phyloP scores from a whole-genome alignment of 2,329 filamentous ascomycete genomes.

The Fusarium verticillioides region DNA sequence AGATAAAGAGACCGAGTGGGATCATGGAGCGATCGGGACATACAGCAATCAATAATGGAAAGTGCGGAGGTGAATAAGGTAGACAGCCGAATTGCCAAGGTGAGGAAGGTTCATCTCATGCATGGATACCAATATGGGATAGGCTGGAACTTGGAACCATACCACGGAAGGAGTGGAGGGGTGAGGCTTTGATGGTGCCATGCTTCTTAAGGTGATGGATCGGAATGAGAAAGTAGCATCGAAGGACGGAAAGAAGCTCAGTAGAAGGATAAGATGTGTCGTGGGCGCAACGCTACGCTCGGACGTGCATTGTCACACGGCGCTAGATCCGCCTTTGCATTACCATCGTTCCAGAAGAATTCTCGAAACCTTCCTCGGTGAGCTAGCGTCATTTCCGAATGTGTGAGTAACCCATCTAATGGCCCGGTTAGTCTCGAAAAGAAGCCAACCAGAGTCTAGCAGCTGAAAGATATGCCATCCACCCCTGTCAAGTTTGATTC shows the following conservation, averaged over 20 bases:
- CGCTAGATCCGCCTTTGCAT: constrained; percentile 34
- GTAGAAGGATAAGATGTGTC: constrained; percentile 29
- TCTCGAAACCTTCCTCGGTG: constrained; percentile 51
- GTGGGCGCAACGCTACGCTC: constrained; percentile 38
- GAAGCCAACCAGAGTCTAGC: constrained; percentile 44
- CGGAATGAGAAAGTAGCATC: constrained; percentile 30
- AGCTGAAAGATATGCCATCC: constrained; percentile 1
- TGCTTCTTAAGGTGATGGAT: constrained; percentile 8
- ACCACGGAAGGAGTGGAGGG: constrained; percentile 26
- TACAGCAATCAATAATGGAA: not conserved
- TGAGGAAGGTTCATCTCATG: constrained; percentile 5
- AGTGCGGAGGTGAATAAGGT: constrained; percentile 1
- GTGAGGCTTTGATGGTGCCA: constrained; percentile 22
- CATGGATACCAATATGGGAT: not conserved
- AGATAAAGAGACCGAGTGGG: constrained; percentile 10
- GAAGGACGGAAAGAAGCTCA: constrained; percentile 34
- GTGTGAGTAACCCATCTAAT: constrained; percentile 40
- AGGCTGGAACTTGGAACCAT: not conserved
- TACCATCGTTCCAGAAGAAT: constrained; percentile 46
- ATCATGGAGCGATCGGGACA: not conserved
- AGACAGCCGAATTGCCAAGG: not conserved
- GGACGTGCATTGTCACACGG: constrained; percentile 27
- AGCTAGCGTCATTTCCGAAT: constrained; percentile 48
- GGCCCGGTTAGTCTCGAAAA: constrained; percentile 30
- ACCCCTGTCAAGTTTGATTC: constrained; percentile 17